phyloP scores from a whole-genome alignment of 2,329 filamentous ascomycete species.

The Pseudogymnoascus destructans region DNA sequence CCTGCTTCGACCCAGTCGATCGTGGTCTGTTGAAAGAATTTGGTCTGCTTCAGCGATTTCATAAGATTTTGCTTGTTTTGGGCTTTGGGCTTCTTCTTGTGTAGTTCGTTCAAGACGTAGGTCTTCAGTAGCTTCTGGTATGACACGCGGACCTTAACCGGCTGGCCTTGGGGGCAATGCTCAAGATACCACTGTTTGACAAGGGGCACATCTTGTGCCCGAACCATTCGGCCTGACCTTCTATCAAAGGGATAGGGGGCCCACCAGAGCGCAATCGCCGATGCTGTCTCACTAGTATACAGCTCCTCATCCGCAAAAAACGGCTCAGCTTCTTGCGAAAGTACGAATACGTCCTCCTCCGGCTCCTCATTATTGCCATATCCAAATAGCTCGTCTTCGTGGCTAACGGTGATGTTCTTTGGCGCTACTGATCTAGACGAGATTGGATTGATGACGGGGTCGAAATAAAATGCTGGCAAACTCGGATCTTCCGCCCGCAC shows the following conservation, averaged over 20 bases:
- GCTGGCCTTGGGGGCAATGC: slow-evolving; percentile 80
- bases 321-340: slow-evolving; percentile 68
- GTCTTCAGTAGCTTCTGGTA: slow-evolving; percentile 97
- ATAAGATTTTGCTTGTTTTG: slow-evolving; percentile 90
- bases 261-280: slow-evolving; percentile 95
- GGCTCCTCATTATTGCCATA: slow-evolving; percentile 56
- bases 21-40: slow-evolving; percentile 98
- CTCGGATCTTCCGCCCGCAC: slow-evolving; percentile 76
- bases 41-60: slow-evolving; percentile 82
- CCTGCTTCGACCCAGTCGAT: slow-evolving; percentile 99
- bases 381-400: slow-evolving; percentile 91
- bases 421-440: slow-evolving; percentile 88
- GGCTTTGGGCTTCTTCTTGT: slow-evolving; percentile 90
- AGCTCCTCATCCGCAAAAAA: slow-evolving; percentile 85
- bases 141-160: slow-evolving; percentile 93
- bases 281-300: slow-evolving; percentile 76
- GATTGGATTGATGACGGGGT: slow-evolving; percentile 94
- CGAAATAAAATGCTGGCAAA: slow-evolving; percentile 93
- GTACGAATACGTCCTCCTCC: slow-evolving; percentile 67
- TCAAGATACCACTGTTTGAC: slow-evolving; percentile 99
- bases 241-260: slow-evolving; percentile 92
- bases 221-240: slow-evolving; percentile 87
- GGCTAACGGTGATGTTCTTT: slow-evolving; percentile 82
- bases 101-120: slow-evolving; percentile 89
- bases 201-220: slow-evolving; percentile 89